Evolutionary conservation across 257 asterid species (phyloP).

Genomic region (Nicotiana paniculata): DNA sequence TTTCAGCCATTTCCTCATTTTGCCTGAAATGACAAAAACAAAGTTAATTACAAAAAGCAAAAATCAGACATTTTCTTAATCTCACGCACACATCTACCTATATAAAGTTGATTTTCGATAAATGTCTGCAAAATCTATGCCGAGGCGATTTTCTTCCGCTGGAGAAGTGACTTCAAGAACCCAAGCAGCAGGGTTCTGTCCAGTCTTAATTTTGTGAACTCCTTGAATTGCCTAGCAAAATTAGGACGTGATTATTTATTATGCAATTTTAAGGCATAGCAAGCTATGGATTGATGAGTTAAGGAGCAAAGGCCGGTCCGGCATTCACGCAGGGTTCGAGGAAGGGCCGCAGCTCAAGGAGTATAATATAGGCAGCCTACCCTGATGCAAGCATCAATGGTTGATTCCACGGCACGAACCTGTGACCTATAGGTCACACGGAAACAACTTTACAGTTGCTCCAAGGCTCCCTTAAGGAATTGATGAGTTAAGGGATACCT

Average conservation of each 20-base stretch:
- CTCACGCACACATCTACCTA: conserved; percentile 24
- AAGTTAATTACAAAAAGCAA: not conserved
- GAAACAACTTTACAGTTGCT: no score
- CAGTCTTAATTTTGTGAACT: conserved; percentile 53
- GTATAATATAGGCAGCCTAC: no score
- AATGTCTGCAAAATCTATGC: conserved; percentile 64
- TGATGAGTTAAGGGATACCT: conserved; percentile 35
- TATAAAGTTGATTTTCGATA: conserved; percentile 56
- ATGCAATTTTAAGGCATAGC: not conserved
- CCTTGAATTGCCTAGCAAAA: conserved; percentile 51
- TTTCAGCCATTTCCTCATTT: conserved; percentile 60
- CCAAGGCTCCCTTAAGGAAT: no score
- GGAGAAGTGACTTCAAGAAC: conserved; percentile 77
- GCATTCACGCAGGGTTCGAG: no score
- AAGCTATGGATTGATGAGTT: not conserved
- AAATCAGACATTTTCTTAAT: not conserved
- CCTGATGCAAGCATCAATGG: no score
- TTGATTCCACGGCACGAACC: no score
- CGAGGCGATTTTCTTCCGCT: conserved; percentile 61
- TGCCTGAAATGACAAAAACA: conserved; percentile 36
- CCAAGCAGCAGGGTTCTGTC: conserved; percentile 93
- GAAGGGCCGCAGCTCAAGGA: no score
- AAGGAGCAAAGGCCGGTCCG: not conserved
- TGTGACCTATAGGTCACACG: no score
- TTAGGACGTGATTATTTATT: not conserved